These are phyloP conservation scores for Yamadazyma jaroonii DNA, from an alignment of 1,139 yeast genomes.

Conservation along the genomic window DNA sequence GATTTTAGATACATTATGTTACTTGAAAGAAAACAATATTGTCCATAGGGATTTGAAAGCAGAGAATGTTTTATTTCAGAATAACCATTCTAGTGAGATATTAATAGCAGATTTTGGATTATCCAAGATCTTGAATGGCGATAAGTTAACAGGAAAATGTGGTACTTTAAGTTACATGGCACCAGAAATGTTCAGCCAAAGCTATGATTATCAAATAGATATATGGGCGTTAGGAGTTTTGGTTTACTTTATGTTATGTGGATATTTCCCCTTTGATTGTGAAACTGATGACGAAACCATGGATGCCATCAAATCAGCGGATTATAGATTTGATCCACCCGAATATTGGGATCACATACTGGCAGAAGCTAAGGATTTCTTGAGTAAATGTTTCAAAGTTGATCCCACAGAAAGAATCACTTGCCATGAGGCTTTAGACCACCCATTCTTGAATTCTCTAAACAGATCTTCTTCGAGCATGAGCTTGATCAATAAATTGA, in stretches of 20 bases:
- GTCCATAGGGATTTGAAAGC: constrained; percentile 45
- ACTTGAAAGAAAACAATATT: constrained; percentile 30
- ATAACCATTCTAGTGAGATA: constrained; percentile 34
- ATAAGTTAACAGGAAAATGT: constrained; percentile 29
- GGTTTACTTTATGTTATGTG: constrained; percentile 68
- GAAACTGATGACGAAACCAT: constrained; percentile 69
- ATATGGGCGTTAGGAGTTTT: constrained; percentile 79
- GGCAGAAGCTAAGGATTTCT: constrained; percentile 55
- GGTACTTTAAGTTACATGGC: constrained; percentile 81
- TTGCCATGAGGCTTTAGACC: constrained; percentile 44
- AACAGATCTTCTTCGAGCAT: constrained; percentile 7
- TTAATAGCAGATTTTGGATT: constrained; percentile 75
- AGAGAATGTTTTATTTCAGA: constrained; percentile 35
- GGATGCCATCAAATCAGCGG: constrained; percentile 56
- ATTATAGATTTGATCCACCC: constrained; percentile 58
- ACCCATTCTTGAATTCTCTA: constrained; percentile 40
- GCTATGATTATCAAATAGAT: constrained; percentile 61
- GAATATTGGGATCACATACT: constrained; percentile 60
- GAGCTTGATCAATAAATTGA: constrained; percentile 6
- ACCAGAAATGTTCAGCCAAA: constrained; percentile 55
- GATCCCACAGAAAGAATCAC: constrained; percentile 48
- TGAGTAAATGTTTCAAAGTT: constrained; percentile 50
- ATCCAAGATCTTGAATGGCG: constrained; percentile 36
- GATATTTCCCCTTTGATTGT: constrained; percentile 79
- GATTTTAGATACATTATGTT: constrained; percentile 28